Percentiles rank a stretch among this genome's conserved stretches.
Conservation (phyloP, 306 rosid genomes). For the Gastrolobium bilobum region DNA sequence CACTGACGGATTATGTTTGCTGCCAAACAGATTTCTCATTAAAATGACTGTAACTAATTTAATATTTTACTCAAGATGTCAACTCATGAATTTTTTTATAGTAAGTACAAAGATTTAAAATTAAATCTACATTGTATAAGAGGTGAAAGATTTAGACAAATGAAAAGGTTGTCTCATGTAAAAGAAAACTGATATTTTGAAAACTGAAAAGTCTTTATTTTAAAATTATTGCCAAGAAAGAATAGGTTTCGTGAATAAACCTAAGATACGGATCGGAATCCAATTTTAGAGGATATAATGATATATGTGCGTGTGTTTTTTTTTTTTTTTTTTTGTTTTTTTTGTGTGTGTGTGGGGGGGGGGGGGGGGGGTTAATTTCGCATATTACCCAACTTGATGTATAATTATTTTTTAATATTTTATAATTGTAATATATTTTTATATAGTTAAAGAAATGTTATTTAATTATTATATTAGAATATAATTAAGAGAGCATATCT, state of each 20-base stretch:
- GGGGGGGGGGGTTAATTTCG: neutral
- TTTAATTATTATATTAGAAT: neutral
- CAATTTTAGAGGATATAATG: neutral
- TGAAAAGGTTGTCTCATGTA: neutral
- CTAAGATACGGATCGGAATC: neutral
- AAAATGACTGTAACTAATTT: neutral
- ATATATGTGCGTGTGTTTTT: too few relatives aligned
- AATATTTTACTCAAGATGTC: constrained; percentile 1
- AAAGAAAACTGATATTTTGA: neutral
- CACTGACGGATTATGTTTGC: neutral
- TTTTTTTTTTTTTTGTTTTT: too few relatives aligned
- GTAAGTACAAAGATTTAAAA: neutral
- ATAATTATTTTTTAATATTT: neutral
- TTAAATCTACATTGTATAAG: neutral
- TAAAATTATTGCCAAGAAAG: neutral
- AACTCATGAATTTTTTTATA: neutral
- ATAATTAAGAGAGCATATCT: too few relatives aligned
- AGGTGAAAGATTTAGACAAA: neutral
- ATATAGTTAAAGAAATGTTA: neutral
- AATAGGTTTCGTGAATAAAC: neutral
- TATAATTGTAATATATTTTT: neutral
- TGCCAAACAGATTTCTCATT: neutral
- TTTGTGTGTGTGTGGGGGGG: too few relatives aligned
- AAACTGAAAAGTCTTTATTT: neutral
- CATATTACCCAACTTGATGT: too few relatives aligned